Conservation (phyloP, 2,329 filamentous ascomycete species). For the Pseudogymnoascus sp. region DNA sequence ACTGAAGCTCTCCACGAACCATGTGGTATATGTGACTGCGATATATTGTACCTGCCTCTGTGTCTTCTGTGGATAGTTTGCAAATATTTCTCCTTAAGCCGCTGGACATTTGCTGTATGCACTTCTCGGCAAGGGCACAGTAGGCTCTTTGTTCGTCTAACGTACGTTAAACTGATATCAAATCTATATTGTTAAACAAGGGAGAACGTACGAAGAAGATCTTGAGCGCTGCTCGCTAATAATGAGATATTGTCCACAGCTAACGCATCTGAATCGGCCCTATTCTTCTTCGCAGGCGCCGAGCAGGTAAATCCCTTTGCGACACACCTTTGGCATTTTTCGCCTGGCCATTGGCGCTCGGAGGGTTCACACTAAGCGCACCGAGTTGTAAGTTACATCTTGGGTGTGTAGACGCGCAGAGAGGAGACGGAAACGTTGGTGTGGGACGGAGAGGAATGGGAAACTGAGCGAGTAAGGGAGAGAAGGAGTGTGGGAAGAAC, state of each 20-base stretch:
- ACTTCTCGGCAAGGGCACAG: constrained; percentile 29
- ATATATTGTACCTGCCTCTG: not conserved
- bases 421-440: not conserved
- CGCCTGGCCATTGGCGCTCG: not conserved
- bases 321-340: not conserved
- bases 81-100: constrained; percentile 15
- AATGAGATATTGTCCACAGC: not conserved
- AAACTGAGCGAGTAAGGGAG: not conserved
- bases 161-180: not conserved
- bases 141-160: not conserved
- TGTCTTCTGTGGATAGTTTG: not conserved
- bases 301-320: not conserved
- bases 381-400: not conserved
- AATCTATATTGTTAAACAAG: not conserved
- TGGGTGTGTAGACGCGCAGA: not conserved
- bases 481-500: not conserved
- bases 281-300: not conserved
- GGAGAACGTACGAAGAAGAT: not conserved
- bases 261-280: not conserved
- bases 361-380: not conserved
- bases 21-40: not conserved
- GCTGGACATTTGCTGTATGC: constrained; percentile 32
- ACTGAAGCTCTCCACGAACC: constrained; percentile 16
- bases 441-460: not conserved
- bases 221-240: not conserved